Evolutionary conservation across 495 filamentous ascomycete genomes (phyloP), one percentile per base, ranked within the genome.

Genomic region (Xylaria nigripes): DNA sequence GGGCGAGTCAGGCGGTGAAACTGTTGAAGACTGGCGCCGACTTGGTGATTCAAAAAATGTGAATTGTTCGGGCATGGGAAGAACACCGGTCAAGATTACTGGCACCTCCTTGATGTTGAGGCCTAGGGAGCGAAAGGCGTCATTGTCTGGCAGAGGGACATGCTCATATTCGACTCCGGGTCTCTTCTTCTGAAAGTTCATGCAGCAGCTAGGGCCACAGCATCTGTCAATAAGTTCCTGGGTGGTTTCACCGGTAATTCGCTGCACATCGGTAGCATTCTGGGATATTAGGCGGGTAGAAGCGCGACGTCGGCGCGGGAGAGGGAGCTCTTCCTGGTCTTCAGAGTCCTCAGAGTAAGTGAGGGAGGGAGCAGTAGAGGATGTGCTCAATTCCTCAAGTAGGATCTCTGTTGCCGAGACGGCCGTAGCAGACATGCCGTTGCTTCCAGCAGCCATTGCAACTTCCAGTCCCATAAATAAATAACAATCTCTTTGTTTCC

Each of bases 121-220:
- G 19, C 82, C 72, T 19, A 98, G 73, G 53, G 82, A 86, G 47
- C 81, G 78, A 67, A 86, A 98, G 5, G 93, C 93, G 56, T 85
- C 79, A 64, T 96, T 96, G 67, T 88, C 80, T 2, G 90, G 88
- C n/a, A 86, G 73, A 48, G 80, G 74, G n/a, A 82, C 65, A 42
- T 69, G 71, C 50, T 83, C 79, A 42, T 78, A 82, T 42, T 77
- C 70, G 41, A 79, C 65, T 21, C 69, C 72, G 41, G 79, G 70
- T 6, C 73, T 76, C 56, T 76, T 76, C 59, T 83, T 64, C 30
- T 78, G 77, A 46, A 84, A 73, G 48, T 82, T 76, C 61, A 89
- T 78, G 67, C 91, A 96, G 72, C 94, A 96, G 40, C 92, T 91
- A 48, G 92, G 90, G 29, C 93, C 93, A 66, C 93, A 98, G 74